Base-by-base conservation (phyloP, 108 stramenopile genomes). In the Pseudonitzschia pungens region DNA sequence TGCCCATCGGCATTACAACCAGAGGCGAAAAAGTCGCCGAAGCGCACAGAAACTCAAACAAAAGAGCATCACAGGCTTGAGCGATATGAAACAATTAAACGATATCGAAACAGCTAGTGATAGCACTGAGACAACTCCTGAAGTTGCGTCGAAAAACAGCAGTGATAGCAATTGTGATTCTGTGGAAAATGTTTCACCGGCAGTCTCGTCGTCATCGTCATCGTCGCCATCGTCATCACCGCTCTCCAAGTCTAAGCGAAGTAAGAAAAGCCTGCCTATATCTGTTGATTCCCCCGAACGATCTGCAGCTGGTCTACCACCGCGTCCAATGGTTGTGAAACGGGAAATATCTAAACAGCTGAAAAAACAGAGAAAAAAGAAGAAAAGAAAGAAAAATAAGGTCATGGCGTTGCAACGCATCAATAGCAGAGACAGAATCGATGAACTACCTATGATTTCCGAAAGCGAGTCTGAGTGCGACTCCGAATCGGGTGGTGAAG, bases 401-500 rank as follows among this genome's bases (percentile, higher is more conserved):
- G 60, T 62, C 32, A 40, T 62, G 36, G 11, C 60, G 9, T 33
- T 62, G 29, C 20, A 40, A 33, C 60, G 60, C 40, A 41, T 62
- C 32, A 62, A 36, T 33, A 62, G 60, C n/a, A 33, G 60, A 40
- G 60, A 62, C n/a, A 62, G 14, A 16, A 62, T 62, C 20, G 18
- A 4, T 36, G 60, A 62, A 40, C 18, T 62, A 20, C 60, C 60
- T 14, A 62, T 62, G 32, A 62, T 62, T 40, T 62, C 60, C 60
- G 60, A 62, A 62, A 62, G 60, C 40, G 60, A 62, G 16, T 62
- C 60, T 18, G 60, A 55, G 26, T 55, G 54, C 54, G 54, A 55
- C 26, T 55, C 54, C 54, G 45, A 48, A 48, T 48, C 45, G 14
- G 45, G 45, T 43, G 42, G 42, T 11, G 52, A 53, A 22, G 54